Conservation (phyloP, 495 filamentous ascomycete species). For the Diplogelasinospora grovesii region DNA sequence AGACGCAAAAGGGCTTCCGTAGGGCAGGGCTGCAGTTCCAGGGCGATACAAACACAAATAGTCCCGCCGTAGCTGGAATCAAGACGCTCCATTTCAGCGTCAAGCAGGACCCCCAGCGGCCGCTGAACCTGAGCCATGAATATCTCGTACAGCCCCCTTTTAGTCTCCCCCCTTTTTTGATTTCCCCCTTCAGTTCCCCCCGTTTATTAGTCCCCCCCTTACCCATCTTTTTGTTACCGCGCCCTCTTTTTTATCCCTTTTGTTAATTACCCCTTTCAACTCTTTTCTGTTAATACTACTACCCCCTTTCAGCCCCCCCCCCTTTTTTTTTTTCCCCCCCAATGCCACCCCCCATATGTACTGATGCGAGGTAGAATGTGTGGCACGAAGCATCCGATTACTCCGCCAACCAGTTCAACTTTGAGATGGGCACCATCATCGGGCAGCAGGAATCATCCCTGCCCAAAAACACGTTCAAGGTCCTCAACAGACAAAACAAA, state of each 20-base stretch:
- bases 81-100: constrained; percentile 51
- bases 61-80: constrained; percentile 39
- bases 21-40: constrained; percentile 47
- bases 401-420: constrained; percentile 49
- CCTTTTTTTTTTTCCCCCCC: no score
- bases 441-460: constrained; percentile 66
- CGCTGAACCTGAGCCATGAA: constrained; percentile 50
- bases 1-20: constrained; percentile 49
- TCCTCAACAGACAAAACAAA: constrained; percentile 40
- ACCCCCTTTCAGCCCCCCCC: no score
- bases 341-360: no score
- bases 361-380: constrained; percentile 33
- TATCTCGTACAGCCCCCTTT: constrained; percentile 31
- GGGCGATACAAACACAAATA: constrained; percentile 40
- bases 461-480: constrained; percentile 73
- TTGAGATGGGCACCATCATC: constrained; percentile 45
- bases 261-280: no score
- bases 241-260: background rate
- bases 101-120: constrained; percentile 36
- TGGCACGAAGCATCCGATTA: constrained; percentile 53
- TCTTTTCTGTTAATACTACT: no score
- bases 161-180: no score
- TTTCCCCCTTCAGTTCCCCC: no score
- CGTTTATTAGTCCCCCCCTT: no score
- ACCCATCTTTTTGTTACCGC: no score